phyloP scores from a whole-genome alignment of 176 grass and related monocot genomes.

The Stipa capillata region DNA sequence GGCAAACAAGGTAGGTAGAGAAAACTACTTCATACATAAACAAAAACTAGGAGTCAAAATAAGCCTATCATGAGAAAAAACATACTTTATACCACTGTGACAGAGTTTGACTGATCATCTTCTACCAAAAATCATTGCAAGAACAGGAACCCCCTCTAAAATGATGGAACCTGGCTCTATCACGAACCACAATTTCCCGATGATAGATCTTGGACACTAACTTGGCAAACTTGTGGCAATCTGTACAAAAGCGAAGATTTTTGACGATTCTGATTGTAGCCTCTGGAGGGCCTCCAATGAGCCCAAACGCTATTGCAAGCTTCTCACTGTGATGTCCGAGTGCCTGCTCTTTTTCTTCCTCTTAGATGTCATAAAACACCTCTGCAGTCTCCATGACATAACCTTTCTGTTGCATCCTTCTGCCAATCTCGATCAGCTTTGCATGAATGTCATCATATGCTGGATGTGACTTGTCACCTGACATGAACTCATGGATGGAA shows the following conservation, averaged over 20 bases:
- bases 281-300: neutral
- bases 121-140: constrained; percentile 12
- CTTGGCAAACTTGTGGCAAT: constrained; percentile 7
- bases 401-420: constrained; percentile 9
- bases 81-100: neutral
- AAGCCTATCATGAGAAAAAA: neutral
- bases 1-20: neutral
- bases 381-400: neutral
- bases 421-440: neutral
- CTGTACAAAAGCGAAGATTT: neutral
- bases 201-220: neutral
- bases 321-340: constrained; percentile 12
- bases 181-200: neutral
- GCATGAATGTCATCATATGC: constrained; percentile 4
- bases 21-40: too few species aligned
- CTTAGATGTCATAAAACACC: neutral
- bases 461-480: neutral
- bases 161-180: constrained; percentile 8
- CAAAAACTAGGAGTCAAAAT: neutral
- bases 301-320: constrained; percentile 4
- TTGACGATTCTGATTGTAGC: constrained; percentile 8
- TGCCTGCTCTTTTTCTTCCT: constrained; percentile 9
- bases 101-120: neutral
- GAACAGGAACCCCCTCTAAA: constrained; percentile 7
- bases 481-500: constrained; percentile 2